These are phyloP conservation scores for Backusella sp. DNA, from an alignment of 192 early-diverging fungal genomes.

Conservation along the genomic window DNA sequence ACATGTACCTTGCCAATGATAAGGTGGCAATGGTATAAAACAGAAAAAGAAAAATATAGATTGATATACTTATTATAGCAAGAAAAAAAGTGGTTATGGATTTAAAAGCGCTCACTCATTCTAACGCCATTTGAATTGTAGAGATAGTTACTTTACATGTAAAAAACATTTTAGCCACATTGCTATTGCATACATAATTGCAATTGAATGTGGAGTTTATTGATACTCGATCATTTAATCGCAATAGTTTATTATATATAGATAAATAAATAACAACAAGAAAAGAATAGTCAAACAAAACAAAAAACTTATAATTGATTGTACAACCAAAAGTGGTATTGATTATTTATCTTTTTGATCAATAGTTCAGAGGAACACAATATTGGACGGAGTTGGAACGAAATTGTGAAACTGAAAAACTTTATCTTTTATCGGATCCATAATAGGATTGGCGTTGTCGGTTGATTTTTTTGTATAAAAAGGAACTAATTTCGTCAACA, in stretches of 20 bases:
- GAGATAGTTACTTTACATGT: neutral
- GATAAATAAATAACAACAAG: neutral
- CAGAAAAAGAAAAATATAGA: neutral
- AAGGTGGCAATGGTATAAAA: neutral
- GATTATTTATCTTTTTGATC: conserved; percentile 8
- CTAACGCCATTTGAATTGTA: neutral
- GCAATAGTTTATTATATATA: neutral
- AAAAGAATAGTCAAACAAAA: neutral
- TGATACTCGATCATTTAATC: neutral
- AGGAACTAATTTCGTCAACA: neutral
- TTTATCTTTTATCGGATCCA: conserved; percentile 1
- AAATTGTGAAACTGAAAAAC: neutral
- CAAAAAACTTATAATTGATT: neutral
- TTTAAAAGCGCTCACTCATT: neutral
- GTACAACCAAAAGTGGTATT: neutral
- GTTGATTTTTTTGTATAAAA: conserved; percentile 5
- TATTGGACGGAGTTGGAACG: neutral
- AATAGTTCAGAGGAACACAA: neutral
- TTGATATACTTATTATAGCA: neutral
- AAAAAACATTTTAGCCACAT: neutral
- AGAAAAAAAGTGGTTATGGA: neutral
- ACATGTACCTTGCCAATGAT: neutral
- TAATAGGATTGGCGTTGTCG: neutral
- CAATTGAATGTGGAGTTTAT: neutral
- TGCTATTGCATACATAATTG: neutral